Base-by-base conservation (phyloP, 2,329 filamentous ascomycete genomes). In the Talaromyces sp. region DNA sequence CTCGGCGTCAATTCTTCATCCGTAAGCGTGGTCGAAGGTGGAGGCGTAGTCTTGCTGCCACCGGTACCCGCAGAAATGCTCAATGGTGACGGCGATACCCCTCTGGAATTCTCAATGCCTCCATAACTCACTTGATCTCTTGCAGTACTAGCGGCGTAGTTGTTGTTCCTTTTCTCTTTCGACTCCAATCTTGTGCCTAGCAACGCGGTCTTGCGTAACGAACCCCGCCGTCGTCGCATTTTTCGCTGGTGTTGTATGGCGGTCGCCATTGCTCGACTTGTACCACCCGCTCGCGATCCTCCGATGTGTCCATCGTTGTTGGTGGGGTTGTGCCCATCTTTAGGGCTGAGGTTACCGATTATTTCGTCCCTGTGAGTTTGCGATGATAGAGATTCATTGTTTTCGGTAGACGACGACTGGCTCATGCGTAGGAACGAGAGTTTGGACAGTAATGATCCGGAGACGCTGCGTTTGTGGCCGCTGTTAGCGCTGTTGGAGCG, bases 131-230 rank as follows among this genome's bases (percentile, higher is more conserved):
- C 39, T 9, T 48, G 61, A 50, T 59, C 56, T 54, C 62, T 59
- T 50, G 62, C 54, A 64, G 62, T 39, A 56, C 47, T 56, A 52
- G 47, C 14, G 27, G 27, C 27, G 37, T 41, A 58, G 27, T 48
- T 62, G 35, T 27, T 61, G 52, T 57, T 65, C 60, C 60, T 61
- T 68, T 74, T 76, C 60, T 77, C 75, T 47, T 73, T 75, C 39
- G 71, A 71, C 62, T 78, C 74, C 41, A 78, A 67, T 22, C 76
- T 68, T 66, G 74, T 90, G 16, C 92, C 91, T 19, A 97, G 83
- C 58, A 97, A 82, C 31, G 92, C 93, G 11, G 91, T 92, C 78
- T 97, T 97, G 66, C 93, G 86, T 75, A 97, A 82, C 11, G 93
- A 97, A 3, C 92, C 93, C 74, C 90, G 91, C 66, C 93, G 87